Conservation (phyloP, 2,329 filamentous ascomycete species). For the Cercospora sp. region DNA sequence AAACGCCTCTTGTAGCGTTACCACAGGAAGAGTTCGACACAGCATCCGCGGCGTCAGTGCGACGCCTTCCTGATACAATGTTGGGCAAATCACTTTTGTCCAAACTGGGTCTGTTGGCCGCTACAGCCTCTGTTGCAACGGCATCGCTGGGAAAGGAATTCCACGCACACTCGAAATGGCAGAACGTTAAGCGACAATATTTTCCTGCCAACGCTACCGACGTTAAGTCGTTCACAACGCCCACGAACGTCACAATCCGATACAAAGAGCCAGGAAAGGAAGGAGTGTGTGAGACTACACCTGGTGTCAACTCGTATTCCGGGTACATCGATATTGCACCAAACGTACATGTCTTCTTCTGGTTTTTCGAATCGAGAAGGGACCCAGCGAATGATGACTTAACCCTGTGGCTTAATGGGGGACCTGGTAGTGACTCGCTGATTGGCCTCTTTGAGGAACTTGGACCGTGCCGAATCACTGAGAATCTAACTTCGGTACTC, state of each 20-base stretch:
- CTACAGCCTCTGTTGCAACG: constrained; percentile 6
- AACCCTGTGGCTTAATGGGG: constrained; percentile 62
- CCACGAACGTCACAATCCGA: constrained; percentile 36
- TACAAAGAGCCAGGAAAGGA: constrained; percentile 41
- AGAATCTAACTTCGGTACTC: constrained; percentile 50
- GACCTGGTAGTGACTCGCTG: constrained; percentile 58
- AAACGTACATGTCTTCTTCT: constrained; percentile 59
- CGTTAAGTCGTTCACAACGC: constrained; percentile 47
- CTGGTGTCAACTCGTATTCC: constrained; percentile 52
- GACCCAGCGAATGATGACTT: constrained; percentile 56
- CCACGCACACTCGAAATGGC: constrained; percentile 4
- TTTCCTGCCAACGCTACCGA: constrained; percentile 45
- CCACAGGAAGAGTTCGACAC: not conserved
- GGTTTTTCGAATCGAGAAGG: constrained; percentile 62
- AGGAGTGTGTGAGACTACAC: constrained; percentile 51
- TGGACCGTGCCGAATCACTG: constrained; percentile 47
- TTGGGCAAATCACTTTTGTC: not conserved
- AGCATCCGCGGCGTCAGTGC: not conserved
- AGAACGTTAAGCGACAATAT: constrained; percentile 26
- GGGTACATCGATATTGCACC: constrained; percentile 39
- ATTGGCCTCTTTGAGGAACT: constrained; percentile 58
- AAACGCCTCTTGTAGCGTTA: not conserved
- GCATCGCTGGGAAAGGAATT: constrained; percentile 10
- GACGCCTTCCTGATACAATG: constrained; percentile 1
- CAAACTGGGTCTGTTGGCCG: constrained; percentile 2